These are phyloP conservation scores for Sclerotinia spermophila DNA, from an alignment of 2,329 filamentous ascomycete genomes.

Conservation along the genomic window DNA sequence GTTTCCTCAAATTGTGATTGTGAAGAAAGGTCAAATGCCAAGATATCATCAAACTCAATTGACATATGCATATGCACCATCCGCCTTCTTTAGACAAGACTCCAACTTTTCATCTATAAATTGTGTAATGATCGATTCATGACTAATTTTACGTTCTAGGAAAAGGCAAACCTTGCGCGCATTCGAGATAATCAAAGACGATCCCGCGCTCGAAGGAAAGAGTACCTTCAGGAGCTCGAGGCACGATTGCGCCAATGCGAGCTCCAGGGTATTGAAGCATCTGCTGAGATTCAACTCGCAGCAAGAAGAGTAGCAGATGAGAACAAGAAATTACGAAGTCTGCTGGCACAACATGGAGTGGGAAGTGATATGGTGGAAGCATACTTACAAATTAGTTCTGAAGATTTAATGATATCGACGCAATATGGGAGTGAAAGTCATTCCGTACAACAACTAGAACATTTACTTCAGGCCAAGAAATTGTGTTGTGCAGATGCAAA, in stretches of 20 bases:
- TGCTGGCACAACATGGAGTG: conserved; percentile 57
- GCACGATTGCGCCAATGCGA: conserved; percentile 60
- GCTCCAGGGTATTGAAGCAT: conserved; percentile 62
- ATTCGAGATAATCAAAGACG: conserved; percentile 75
- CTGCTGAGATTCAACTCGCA: conserved; percentile 67
- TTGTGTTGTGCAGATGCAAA: conserved; percentile 25
- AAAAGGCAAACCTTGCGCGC: conserved; percentile 46
- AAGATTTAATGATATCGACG: conserved; percentile 17
- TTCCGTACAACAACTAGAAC: conserved; percentile 32
- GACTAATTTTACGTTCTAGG: conserved; percentile 22
- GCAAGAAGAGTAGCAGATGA: conserved; percentile 66
- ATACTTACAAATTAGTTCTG: conserved; percentile 26
- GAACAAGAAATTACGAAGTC: conserved; percentile 58
- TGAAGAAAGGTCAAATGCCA: background rate
- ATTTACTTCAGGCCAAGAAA: conserved; percentile 31
- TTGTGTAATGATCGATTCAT: background rate
- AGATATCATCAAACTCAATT: background rate
- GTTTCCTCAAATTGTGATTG: background rate
- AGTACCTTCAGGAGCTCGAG: conserved; percentile 69
- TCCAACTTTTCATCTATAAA: background rate
- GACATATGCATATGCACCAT: background rate
- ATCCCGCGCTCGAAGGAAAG: conserved; percentile 69
- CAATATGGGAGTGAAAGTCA: conserved; percentile 23
- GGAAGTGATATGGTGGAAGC: conserved; percentile 50
- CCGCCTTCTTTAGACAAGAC: background rate